Evolutionary conservation across 495 filamentous ascomycete genomes (phyloP), one percentile per base, ranked within the genome.

Genomic region (Schizothecium vesticola): DNA sequence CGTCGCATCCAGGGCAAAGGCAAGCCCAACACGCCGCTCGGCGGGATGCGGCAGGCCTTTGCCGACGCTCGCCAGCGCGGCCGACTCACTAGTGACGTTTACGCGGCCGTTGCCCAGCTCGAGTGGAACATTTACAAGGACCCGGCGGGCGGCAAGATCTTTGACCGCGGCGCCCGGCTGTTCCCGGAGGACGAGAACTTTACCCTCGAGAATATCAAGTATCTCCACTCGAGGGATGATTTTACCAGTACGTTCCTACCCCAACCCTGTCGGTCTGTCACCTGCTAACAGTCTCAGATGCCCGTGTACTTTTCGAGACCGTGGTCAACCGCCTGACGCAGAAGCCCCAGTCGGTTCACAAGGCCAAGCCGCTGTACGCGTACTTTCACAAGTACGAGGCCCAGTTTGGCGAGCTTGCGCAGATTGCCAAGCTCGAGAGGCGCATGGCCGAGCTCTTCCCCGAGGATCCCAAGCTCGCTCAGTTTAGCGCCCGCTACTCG

Each of bases 41-140:
- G 90, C 25, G 95, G 95, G 9, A 89, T 92, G 67, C 88, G 95
- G 26, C 89, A 92, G 71, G 86, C 95, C 19, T 97, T 99, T 75
- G 85, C 86, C 10, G 93, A 98, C 77, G 92, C 95, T 62, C 86
- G 95, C 19, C 89, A 89, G 69, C 86, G 88, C 67, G 95, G 95
- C 25, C 89, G 92, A 28, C 86, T 99, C 33, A 96, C 90, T 21
- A 93, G 91, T 70, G 95, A 97, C 77, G 92, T 97, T 22, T 99
- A 98, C 75, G 89, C 96, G 65, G 94, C 92, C 9, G 91, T 89
- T 73, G 94, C 95, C 26, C 84, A 96, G 65, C 91, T 98, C 72
- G 95, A 99, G 72, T 94, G 95, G 77, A 89, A 93, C 73, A 95
- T 95, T 71, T 99, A 99, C 77, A 93, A 96, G 72, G 95, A 98